These are phyloP conservation scores for Candida sphagnicola DNA, from an alignment of 805 yeast species.

Conservation along the genomic window DNA sequence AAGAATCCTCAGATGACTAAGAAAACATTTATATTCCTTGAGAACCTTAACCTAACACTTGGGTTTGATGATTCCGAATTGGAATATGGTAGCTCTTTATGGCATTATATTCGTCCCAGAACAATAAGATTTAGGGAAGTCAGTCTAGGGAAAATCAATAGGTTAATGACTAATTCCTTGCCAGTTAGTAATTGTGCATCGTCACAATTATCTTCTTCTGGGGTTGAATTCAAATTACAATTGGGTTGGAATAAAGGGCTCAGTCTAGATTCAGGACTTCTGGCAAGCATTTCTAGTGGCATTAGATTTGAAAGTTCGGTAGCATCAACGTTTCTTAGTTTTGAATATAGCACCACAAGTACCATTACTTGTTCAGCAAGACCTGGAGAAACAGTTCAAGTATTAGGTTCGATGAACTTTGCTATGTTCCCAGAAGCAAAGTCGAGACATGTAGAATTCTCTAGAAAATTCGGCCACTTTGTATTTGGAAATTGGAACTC, in stretches of 20 bases:
- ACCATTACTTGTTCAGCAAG: not conserved
- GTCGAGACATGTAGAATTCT: not conserved
- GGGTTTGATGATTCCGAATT: conserved; percentile 2
- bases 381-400: conserved; percentile 4
- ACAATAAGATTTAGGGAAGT: conserved; percentile 1
- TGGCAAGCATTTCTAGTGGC: not conserved
- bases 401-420: conserved; percentile 1
- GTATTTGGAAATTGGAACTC: conserved; percentile 3
- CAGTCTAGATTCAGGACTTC: not conserved
- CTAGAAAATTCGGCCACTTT: not conserved
- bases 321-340: not conserved
- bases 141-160: not conserved
- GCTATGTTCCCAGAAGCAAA: conserved; percentile 2
- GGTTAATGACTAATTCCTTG: not conserved
- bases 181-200: conserved; percentile 4
- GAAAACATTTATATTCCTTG: not conserved
- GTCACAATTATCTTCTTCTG: conserved; percentile 2
- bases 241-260: conserved; percentile 1
- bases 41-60: not conserved
- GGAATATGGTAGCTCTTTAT: not conserved
- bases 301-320: not conserved
- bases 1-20: conserved; percentile 1
- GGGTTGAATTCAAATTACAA: not conserved
- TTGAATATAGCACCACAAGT: not conserved
- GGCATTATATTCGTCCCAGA: not conserved